Evolutionary conservation across 768 basidiomycete species (phyloP).

Genomic region (Boletus reticulatus): DNA sequence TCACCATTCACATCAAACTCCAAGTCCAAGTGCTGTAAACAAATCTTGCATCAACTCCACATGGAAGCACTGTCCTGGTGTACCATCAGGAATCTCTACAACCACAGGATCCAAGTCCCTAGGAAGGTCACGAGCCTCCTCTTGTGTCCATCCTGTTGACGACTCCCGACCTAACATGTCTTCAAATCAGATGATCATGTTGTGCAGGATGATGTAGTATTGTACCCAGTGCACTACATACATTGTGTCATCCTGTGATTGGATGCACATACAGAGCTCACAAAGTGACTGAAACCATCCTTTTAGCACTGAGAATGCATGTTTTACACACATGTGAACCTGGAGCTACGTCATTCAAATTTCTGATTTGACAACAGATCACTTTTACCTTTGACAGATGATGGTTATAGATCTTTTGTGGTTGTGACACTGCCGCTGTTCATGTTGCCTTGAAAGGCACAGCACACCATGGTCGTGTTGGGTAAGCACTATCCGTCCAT

Average conservation of each 20-base stretch:
- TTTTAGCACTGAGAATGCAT: conserved; percentile 7
- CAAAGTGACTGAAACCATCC: conserved; percentile 8
- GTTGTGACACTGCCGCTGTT: not conserved
- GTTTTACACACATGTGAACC: not conserved
- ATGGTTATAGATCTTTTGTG: conserved; percentile 1
- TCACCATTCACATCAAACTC: too few species aligned
- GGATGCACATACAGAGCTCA: not conserved
- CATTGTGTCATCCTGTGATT: not conserved
- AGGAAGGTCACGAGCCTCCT: not conserved
- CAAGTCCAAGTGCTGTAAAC: not conserved
- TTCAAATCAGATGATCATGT: conserved; percentile 11
- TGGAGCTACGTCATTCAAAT: not conserved
- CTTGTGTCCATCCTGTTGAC: not conserved
- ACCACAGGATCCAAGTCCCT: not conserved
- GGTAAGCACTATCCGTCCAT: too few species aligned
- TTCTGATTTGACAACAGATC: too few species aligned
- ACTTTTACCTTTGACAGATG: conserved; percentile 8
- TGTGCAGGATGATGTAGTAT: conserved; percentile 10
- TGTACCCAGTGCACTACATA: not conserved
- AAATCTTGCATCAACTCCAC: not conserved
- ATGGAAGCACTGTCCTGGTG: not conserved
- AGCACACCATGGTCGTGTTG: too few species aligned
- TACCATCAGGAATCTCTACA: not conserved
- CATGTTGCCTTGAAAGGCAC: not conserved
- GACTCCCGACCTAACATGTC: not conserved